Conservation (phyloP, 2,329 filamentous ascomycete species). For the Beauveria pseudobassiana region DNA sequence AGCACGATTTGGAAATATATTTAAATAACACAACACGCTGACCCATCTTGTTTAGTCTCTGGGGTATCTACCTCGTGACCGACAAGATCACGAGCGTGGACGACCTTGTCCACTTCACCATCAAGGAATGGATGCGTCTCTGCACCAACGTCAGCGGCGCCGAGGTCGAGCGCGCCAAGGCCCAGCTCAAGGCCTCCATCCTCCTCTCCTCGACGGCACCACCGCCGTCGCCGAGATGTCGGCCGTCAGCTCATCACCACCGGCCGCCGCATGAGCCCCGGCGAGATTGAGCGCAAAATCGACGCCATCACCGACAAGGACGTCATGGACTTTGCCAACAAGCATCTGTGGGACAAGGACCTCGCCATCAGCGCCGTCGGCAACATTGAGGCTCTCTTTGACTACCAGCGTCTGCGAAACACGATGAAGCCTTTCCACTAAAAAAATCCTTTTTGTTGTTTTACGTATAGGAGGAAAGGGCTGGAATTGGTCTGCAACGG, state of each 20-base stretch:
- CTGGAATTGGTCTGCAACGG: constrained; percentile 25
- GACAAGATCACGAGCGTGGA: constrained; percentile 83
- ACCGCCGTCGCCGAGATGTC: constrained; percentile 97
- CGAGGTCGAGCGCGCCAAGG: constrained; percentile 97
- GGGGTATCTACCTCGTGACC: constrained; percentile 97
- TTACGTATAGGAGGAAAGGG: constrained; percentile 15
- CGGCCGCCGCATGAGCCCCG: constrained; percentile 80
- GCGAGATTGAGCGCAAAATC: constrained; percentile 91
- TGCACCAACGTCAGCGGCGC: constrained; percentile 80
- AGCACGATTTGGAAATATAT: constrained; percentile 22
- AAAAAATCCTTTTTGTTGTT: constrained; percentile 17
- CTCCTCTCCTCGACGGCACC: constrained; percentile 96
- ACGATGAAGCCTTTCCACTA: constrained; percentile 68
- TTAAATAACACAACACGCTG: constrained; percentile 13
- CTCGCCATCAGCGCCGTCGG: constrained; percentile 90
- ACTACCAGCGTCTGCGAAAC: constrained; percentile 72
- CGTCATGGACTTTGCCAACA: constrained; percentile 91
- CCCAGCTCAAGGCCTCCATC: constrained; percentile 97
- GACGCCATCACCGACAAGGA: constrained; percentile 89
- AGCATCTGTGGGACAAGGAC: constrained; percentile 96
- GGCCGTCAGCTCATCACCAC: constrained; percentile 98
- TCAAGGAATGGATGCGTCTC: constrained; percentile 96
- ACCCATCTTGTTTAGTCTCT: constrained; percentile 58
- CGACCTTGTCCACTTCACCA: constrained; percentile 95
- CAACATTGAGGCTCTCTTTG: constrained; percentile 76